Evolutionary conservation across 2,329 filamentous ascomycete species (phyloP).

Genomic region (Diaporthe australafricana): DNA sequence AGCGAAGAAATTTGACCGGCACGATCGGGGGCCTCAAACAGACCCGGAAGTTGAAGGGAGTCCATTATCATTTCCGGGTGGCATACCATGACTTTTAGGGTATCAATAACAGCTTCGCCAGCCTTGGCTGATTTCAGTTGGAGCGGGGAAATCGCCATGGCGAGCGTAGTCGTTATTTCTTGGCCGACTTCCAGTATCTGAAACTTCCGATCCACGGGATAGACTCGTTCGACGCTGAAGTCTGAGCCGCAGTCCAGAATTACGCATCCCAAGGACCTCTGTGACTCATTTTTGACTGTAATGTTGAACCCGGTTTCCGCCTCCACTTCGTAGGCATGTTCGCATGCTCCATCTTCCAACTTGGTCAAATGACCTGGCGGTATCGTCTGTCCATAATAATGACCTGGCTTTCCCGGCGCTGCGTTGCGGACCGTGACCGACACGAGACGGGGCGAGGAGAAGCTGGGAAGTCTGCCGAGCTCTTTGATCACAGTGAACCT

Average conservation of each 20-base stretch:
- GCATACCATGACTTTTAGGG: not conserved
- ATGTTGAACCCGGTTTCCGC: not conserved
- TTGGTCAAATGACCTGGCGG: not conserved
- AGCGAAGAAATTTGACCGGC: not conserved
- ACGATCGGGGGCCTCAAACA: not conserved
- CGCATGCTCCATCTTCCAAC: not conserved
- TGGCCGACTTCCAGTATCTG: not conserved
- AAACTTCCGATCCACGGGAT: not conserved
- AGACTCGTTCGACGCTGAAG: not conserved
- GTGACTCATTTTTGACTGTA: not conserved
- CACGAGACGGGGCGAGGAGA: not conserved
- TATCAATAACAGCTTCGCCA: not conserved
- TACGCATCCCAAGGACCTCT: not conserved
- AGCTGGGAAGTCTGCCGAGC: not conserved
- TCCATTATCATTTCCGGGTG: not conserved
- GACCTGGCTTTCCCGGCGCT: not conserved
- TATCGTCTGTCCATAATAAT: not conserved
- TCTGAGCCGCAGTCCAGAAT: not conserved
- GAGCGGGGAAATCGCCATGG: not conserved
- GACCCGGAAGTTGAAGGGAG: not conserved
- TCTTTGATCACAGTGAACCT: not conserved
- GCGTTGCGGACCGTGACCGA: not conserved
- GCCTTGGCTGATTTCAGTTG: not conserved
- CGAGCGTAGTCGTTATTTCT: not conserved
- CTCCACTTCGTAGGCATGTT: not conserved